phyloP scores from a whole-genome alignment of 31 red algal species.

The Porphyra umbilicalis region DNA sequence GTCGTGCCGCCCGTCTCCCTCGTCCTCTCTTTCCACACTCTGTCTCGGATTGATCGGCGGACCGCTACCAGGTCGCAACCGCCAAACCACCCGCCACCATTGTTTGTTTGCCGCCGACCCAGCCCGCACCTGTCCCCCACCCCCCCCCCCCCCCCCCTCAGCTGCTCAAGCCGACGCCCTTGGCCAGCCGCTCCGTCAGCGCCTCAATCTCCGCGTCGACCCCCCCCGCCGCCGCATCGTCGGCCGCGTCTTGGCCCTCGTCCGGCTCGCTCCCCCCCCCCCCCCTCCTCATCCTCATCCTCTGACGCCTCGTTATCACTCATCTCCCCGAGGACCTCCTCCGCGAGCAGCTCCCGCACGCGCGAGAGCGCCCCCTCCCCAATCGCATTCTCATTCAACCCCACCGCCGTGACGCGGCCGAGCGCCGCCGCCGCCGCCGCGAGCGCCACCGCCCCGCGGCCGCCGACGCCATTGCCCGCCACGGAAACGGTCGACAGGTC shows the following conservation, averaged over 20 bases:
- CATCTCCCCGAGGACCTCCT: conserved; percentile 26
- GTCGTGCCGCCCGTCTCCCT: no score
- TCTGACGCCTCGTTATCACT: conserved; percentile 55
- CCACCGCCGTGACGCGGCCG: conserved; percentile 6
- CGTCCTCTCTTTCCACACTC: no score
- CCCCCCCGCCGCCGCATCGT: background rate
- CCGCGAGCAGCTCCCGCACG: conserved; percentile 29
- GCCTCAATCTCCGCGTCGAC: background rate
- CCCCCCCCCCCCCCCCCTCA: background rate
- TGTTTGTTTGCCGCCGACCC: background rate
- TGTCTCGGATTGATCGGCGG: no score
- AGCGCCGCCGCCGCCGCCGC: conserved; percentile 26
- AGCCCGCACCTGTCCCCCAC: no score
- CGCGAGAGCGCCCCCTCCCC: conserved; percentile 23
- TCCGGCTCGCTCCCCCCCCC: conserved; percentile 37
- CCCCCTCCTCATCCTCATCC: conserved; percentile 60
- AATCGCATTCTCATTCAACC: conserved; percentile 59
- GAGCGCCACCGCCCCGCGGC: conserved; percentile 46
- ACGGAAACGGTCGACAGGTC: conserved; percentile 5
- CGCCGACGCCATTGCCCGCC: conserved; percentile 33
- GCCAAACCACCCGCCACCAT: no score
- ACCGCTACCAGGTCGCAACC: no score
- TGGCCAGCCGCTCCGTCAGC: background rate
- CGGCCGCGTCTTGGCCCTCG: conserved; percentile 14
- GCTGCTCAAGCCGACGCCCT: background rate